These are phyloP conservation scores for Crucibulum laeve DNA, from an alignment of 768 basidiomycete species.

Conservation along the genomic window DNA sequence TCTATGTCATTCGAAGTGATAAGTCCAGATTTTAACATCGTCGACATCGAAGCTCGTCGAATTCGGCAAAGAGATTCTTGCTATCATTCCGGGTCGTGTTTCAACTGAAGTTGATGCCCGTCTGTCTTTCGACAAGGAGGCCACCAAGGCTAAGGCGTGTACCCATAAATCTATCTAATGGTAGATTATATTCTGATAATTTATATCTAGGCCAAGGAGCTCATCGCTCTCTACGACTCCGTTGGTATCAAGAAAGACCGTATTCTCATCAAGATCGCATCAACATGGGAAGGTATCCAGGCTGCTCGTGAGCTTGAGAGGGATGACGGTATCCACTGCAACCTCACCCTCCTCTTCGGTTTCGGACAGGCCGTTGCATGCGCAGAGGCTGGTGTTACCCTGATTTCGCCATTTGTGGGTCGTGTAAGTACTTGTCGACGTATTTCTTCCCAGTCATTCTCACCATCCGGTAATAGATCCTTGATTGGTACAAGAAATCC, in stretches of 20 bases:
- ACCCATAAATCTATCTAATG: slow-evolving; percentile 1
- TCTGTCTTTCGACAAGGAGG: slow-evolving; percentile 94
- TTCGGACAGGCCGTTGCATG: slow-evolving; percentile 99
- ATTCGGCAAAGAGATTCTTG: slow-evolving; percentile 94
- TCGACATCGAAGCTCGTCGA: slow-evolving; percentile 85
- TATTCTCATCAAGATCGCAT: slow-evolving; percentile 98
- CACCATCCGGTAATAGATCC: slow-evolving; percentile 53
- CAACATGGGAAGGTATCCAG: slow-evolving; percentile 99
- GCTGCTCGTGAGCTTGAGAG: slow-evolving; percentile 94
- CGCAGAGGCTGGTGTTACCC: slow-evolving; percentile 95
- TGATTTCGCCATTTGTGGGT: slow-evolving; percentile 99
- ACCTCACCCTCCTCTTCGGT: slow-evolving; percentile 97
- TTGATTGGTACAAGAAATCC: slow-evolving; percentile 98
- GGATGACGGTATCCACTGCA: slow-evolving; percentile 95
- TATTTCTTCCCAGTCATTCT: slow-evolving; percentile 9
- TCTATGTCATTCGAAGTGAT: not conserved
- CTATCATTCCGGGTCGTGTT: slow-evolving; percentile 96
- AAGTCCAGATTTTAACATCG: not conserved
- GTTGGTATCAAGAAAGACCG: slow-evolving; percentile 92
- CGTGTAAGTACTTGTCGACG: slow-evolving; percentile 55
- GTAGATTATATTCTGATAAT: slow-evolving; percentile 8
- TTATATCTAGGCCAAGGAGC: slow-evolving; percentile 59
- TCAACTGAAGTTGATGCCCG: slow-evolving; percentile 99
- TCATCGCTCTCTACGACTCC: slow-evolving; percentile 94
- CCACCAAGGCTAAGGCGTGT: slow-evolving; percentile 78